Percentiles rank a stretch among this genome's conserved stretches.
Evolutionary conservation across 352 stramenopile genomes (phyloP).

Genomic region (Phytophthora foliorum): DNA sequence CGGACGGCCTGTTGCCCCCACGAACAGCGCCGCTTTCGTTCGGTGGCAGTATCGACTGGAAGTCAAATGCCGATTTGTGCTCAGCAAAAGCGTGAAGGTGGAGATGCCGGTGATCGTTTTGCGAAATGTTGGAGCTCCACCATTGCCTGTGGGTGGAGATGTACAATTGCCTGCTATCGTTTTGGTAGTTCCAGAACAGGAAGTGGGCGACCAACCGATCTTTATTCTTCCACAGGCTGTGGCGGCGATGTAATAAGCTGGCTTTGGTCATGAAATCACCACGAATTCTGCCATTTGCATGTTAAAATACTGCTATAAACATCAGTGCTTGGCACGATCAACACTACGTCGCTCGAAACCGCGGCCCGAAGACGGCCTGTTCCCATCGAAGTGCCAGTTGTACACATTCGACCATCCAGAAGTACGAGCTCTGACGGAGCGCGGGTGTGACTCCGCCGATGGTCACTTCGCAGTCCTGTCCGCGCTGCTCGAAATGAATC

Average conservation of each 20-base stretch:
- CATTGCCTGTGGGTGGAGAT: constrained; percentile 1
- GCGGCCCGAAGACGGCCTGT: constrained; percentile 41
- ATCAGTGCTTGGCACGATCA: too few species aligned
- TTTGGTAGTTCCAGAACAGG: constrained; percentile 24
- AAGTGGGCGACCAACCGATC: neutral
- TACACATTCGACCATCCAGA: constrained; percentile 57
- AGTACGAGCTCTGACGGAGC: constrained; percentile 47
- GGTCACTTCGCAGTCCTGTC: constrained; percentile 41
- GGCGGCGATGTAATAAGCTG: constrained; percentile 18
- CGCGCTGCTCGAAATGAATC: constrained; percentile 47
- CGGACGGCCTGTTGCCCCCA: constrained; percentile 30
- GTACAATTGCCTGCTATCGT: constrained; percentile 16
- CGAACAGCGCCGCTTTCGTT: constrained; percentile 38
- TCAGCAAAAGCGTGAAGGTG: constrained; percentile 49
- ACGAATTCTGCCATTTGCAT: too few species aligned
- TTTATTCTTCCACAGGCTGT: constrained; percentile 27
- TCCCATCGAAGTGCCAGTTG: constrained; percentile 56
- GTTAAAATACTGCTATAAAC: too few species aligned
- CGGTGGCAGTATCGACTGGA: constrained; percentile 44
- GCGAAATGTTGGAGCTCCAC: constrained; percentile 30
- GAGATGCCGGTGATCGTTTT: constrained; percentile 44
- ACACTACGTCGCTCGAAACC: constrained; percentile 34
- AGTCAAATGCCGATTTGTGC: constrained; percentile 44
- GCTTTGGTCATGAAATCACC: too few species aligned
- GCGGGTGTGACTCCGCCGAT: constrained; percentile 48